These are phyloP conservation scores for Penicillium verhagenii DNA, from an alignment of 495 filamentous ascomycete species.

Conservation along the genomic window DNA sequence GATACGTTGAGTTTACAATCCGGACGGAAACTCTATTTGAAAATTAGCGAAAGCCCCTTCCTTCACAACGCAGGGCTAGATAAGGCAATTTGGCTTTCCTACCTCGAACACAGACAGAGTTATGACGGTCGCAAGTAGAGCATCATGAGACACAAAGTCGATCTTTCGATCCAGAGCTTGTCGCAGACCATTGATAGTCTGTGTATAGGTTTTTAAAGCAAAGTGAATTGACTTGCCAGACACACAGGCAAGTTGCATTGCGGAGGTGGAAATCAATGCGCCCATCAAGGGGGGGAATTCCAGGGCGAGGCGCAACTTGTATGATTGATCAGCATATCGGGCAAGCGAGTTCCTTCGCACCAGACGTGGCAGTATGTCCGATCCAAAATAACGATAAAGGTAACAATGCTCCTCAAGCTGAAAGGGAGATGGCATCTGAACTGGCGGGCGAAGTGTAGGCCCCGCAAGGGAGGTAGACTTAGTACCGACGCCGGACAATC, in stretches of 20 bases:
- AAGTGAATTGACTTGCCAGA: conserved; percentile 2
- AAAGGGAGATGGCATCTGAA: conserved; percentile 11
- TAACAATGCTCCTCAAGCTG: conserved; percentile 9
- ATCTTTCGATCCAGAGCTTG: neutral
- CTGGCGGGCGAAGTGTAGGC: conserved; percentile 1
- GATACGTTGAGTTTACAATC: conserved; percentile 4
- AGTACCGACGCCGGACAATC: neutral
- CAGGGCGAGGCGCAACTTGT: conserved; percentile 10
- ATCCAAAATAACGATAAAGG: conserved; percentile 11
- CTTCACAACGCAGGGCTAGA: neutral
- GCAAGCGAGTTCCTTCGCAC: conserved; percentile 11
- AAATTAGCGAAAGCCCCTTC: neutral
- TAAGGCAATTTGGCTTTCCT: neutral
- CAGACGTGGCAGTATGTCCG: conserved; percentile 7
- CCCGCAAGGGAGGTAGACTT: neutral
- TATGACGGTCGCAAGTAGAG: conserved; percentile 9
- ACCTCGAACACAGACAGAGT: conserved; percentile 17
- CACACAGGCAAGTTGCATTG: conserved; percentile 9
- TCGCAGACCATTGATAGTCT: conserved; percentile 4
- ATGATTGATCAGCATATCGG: conserved; percentile 8
- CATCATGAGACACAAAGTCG: conserved; percentile 1
- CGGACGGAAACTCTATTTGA: conserved; percentile 2
- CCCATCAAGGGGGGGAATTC: conserved; percentile 18
- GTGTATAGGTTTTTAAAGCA: conserved; percentile 9
- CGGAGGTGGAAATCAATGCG: conserved; percentile 12